phyloP scores from a whole-genome alignment of 2,329 filamentous ascomycete species.

The Helotiales sp. region DNA sequence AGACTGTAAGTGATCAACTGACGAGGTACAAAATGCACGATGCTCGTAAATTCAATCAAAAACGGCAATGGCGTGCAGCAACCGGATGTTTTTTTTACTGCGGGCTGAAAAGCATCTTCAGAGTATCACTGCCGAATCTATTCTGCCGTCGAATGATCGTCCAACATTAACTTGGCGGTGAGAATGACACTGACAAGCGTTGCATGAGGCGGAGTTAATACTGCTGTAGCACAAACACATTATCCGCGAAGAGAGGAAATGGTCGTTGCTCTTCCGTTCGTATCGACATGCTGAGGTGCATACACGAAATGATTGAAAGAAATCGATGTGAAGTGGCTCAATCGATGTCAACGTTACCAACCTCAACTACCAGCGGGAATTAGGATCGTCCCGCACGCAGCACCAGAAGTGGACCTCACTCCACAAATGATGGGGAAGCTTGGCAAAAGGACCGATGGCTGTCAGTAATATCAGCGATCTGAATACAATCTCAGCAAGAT shows the following conservation, averaged over 20 bases:
- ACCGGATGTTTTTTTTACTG: not conserved
- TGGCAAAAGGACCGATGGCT: not conserved
- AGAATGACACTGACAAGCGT: not conserved
- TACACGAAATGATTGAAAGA: not conserved
- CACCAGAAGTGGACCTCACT: not conserved
- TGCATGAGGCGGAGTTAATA: not conserved
- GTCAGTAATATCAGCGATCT: not conserved
- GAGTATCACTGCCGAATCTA: not conserved
- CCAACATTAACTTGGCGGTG: not conserved
- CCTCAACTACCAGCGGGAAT: not conserved
- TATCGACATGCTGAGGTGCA: not conserved
- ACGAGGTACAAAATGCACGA: conserved; percentile 1
- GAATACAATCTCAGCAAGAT: not conserved
- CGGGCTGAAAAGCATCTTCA: conserved; percentile 4
- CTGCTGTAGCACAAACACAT: not conserved
- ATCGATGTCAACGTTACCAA: not conserved
- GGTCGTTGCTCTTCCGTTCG: not conserved
- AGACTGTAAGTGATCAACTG: not conserved
- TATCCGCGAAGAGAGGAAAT: no score
- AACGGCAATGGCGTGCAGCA: not conserved
- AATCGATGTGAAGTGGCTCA: not conserved
- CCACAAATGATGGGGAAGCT: not conserved
- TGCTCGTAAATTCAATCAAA: conserved; percentile 13
- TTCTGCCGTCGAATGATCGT: conserved; percentile 7
- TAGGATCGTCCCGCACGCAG: conserved; percentile 5